These are phyloP conservation scores for Hyphodiscus hymeniophilus DNA, from an alignment of 495 filamentous ascomycete genomes.

Conservation along the genomic window DNA sequence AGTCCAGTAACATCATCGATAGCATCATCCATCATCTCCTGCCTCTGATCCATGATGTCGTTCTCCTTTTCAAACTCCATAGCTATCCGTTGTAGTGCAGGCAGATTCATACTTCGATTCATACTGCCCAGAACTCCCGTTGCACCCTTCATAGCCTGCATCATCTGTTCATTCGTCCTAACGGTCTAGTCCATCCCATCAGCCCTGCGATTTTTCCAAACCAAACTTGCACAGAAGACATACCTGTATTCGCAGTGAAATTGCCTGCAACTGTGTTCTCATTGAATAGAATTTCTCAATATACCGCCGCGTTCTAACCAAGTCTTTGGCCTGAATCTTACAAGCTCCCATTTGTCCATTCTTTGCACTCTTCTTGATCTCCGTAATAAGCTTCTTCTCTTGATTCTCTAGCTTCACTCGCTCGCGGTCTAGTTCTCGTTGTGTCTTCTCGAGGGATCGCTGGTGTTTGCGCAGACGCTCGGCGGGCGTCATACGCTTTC, in stretches of 20 bases:
- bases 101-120: conserved; percentile 96
- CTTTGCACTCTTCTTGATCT: conserved; percentile 97
- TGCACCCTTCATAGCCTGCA: conserved; percentile 98
- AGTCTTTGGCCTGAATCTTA: conserved; percentile 95
- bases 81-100: conserved; percentile 87
- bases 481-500: conserved; percentile 94
- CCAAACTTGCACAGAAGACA: too few species aligned
- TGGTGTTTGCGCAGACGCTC: conserved; percentile 97
- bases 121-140: conserved; percentile 87
- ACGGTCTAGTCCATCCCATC: conserved; percentile 56
- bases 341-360: conserved; percentile 94
- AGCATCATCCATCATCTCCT: conserved; percentile 99
- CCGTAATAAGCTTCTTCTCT: conserved; percentile 89
- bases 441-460: conserved; percentile 90
- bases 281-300: conserved; percentile 98
- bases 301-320: conserved; percentile 88
- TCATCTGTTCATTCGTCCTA: conserved; percentile 98
- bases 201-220: conserved; percentile 3
- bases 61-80: conserved; percentile 99
- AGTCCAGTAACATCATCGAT: conserved; percentile 96
- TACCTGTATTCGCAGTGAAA: conserved; percentile 90
- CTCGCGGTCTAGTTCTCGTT: conserved; percentile 90
- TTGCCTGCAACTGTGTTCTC: conserved; percentile 93
- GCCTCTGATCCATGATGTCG: conserved; percentile 96
- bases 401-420: conserved; percentile 93